These are phyloP conservation scores for Davidsoniella neocaledoniae DNA, from an alignment of 2,329 filamentous ascomycete species.

Conservation along the genomic window DNA sequence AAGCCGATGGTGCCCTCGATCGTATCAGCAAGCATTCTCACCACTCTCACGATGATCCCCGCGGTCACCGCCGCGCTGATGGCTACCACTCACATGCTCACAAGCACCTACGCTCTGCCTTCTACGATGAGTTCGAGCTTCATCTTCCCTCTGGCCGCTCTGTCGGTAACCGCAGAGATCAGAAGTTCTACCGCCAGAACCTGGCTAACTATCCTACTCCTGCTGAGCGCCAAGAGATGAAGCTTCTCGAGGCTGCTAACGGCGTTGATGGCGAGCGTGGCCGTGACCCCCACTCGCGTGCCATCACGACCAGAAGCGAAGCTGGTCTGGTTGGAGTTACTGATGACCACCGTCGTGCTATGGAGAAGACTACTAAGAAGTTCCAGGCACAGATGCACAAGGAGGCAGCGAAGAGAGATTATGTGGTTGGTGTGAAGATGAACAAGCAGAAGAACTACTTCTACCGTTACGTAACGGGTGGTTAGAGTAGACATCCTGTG, in stretches of 20 bases:
- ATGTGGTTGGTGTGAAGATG: conserved; percentile 12
- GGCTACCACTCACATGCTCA: conserved; percentile 74
- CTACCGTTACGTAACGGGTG: conserved; percentile 31
- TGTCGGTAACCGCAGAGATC: conserved; percentile 76
- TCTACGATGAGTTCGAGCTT: conserved; percentile 84
- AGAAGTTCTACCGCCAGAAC: conserved; percentile 85
- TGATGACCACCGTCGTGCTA: background rate
- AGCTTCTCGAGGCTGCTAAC: conserved; percentile 36
- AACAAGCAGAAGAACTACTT: conserved; percentile 46
- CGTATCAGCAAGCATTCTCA: conserved; percentile 57
- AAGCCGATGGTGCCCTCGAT: conserved; percentile 53
- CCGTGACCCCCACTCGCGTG: conserved; percentile 6
- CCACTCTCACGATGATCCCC: conserved; percentile 53
- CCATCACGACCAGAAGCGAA: conserved; percentile 6
- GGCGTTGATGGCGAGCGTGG: conserved; percentile 13
- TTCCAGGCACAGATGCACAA: conserved; percentile 9
- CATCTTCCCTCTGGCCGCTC: conserved; percentile 80
- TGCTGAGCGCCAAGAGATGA: conserved; percentile 55
- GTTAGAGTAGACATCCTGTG: conserved; percentile 18
- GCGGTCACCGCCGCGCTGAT: conserved; percentile 56
- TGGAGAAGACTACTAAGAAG: conserved; percentile 7
- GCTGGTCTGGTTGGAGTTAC: conserved; percentile 7
- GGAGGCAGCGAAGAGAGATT: conserved; percentile 11
- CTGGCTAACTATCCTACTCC: conserved; percentile 66
- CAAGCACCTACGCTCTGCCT: conserved; percentile 57